These are phyloP conservation scores for Shiraia bambusicola DNA, from an alignment of 2,329 filamentous ascomycete genomes.

Conservation along the genomic window DNA sequence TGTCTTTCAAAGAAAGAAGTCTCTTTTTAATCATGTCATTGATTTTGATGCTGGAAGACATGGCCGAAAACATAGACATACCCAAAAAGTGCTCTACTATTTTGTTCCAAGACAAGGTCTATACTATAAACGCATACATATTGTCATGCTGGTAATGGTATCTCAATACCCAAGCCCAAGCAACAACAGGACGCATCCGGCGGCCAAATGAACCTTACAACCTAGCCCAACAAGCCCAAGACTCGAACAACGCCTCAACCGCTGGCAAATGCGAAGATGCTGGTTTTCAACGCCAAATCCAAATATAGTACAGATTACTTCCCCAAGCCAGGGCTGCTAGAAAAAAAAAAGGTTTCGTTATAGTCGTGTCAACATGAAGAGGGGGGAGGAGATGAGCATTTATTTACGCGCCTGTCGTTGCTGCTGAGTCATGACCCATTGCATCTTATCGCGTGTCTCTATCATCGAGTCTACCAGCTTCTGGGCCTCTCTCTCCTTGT, in stretches of 20 bases:
- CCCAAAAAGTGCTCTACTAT: background rate
- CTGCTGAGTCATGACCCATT: conserved; percentile 62
- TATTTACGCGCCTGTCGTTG: conserved; percentile 18
- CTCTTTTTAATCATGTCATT: no score
- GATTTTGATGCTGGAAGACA: no score
- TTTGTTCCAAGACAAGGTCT: background rate
- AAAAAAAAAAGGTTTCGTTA: conserved; percentile 24
- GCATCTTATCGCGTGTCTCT: conserved; percentile 66
- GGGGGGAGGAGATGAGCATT: background rate
- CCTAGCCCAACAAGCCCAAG: background rate
- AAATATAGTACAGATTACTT: conserved; percentile 27
- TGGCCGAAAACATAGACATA: background rate
- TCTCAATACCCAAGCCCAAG: background rate
- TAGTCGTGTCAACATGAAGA: conserved; percentile 9
- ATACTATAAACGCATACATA: background rate
- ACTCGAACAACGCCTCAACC: background rate
- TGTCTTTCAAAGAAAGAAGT: no score
- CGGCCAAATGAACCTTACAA: no score
- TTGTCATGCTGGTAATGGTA: conserved; percentile 2
- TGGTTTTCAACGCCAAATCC: conserved; percentile 15
- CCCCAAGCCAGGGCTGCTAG: conserved; percentile 5
- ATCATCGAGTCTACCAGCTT: conserved; percentile 59
- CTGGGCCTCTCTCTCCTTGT: conserved; percentile 63
- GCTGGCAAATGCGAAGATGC: conserved; percentile 4
- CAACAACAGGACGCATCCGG: no score